Evolutionary conservation across 2,329 filamentous ascomycete genomes (phyloP), one percentile per base, ranked within the genome.

Genomic region (Fusarium tanahbumbuense): DNA sequence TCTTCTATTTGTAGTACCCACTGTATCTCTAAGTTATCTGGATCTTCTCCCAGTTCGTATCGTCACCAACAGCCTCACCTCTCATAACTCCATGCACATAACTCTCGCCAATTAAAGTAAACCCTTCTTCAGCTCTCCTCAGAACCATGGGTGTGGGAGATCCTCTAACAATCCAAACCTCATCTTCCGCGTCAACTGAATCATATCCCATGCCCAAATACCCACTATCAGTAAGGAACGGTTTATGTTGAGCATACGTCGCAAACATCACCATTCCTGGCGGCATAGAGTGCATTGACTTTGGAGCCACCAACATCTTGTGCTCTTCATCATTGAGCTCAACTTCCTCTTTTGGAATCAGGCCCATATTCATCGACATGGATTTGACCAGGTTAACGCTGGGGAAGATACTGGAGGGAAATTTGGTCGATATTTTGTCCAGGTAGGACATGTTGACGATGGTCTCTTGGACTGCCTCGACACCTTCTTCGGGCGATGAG

Each of bases 51-150:
- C 60, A 64, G 1, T 7, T 10, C 0, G 11, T 6, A 15, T 46
- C 13, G 16, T 58, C 37, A 20, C n/a, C 41, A 2, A 64, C 11
- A 1, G 60, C 23, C 1, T 64, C 60, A 18, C 61, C 60, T 4
- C 46, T 30, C 60, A 64, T 64, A 7, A 15, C 30, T 0, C 61
- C 61, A 2, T 64, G 61, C 0, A 64, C n/a, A 4, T 64, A 64
- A 1, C 23, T 2, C 4, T 64, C 61, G 0, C 61, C 45, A 16
- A 58, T 2, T 2, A 64, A 6, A 10, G 1, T 8, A 18, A 64
- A 0, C 32, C n/a, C 2, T 9, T 2, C 1, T 7, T 6, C 6
- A 2, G 1, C 2, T 1, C 3, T 45, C 10, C 60, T 50, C 3
- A 64, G 0, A 1, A 58, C 8, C 15, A 64, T 8, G 0, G 60